Evolutionary conservation across 75 land plant genomes (phyloP).

Genomic region (Picea glauca): DNA sequence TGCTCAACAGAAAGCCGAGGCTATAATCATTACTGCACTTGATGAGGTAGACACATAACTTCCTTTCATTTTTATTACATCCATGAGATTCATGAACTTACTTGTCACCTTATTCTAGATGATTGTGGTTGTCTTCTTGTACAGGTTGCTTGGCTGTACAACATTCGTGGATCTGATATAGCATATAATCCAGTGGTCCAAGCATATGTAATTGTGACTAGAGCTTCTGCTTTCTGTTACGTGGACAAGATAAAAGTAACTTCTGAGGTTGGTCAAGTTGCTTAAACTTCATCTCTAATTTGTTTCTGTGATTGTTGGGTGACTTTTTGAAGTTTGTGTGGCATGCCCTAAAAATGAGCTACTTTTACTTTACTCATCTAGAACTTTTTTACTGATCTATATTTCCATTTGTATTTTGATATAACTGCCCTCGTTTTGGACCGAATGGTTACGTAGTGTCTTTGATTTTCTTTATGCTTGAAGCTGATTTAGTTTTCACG

Average conservation of each 20-base stretch:
- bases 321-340: background rate
- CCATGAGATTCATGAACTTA: background rate
- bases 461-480: background rate
- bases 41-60: slow-evolving; percentile 65
- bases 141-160: slow-evolving; percentile 98
- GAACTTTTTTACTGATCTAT: background rate
- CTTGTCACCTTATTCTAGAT: background rate
- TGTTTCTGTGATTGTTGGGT: background rate
- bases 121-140: slow-evolving; percentile 4
- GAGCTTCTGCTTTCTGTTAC: slow-evolving; percentile 70
- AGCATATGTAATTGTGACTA: slow-evolving; percentile 84
- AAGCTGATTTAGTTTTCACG: background rate
- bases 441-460: background rate
- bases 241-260: slow-evolving; percentile 83
- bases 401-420: background rate
- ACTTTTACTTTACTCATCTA: background rate
- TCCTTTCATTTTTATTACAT: background rate
- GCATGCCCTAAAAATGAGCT: background rate
- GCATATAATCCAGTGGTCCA: slow-evolving; percentile 92
- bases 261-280: slow-evolving; percentile 53
- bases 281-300: slow-evolving; percentile 6
- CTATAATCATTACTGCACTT: slow-evolving; percentile 68
- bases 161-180: slow-evolving; percentile 92
- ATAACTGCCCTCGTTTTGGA: background rate
- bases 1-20: slow-evolving; percentile 63